Evolutionary conservation across 768 basidiomycete genomes (phyloP), one percentile per base, ranked within the genome.

Genomic region (Royoungia palumana): DNA sequence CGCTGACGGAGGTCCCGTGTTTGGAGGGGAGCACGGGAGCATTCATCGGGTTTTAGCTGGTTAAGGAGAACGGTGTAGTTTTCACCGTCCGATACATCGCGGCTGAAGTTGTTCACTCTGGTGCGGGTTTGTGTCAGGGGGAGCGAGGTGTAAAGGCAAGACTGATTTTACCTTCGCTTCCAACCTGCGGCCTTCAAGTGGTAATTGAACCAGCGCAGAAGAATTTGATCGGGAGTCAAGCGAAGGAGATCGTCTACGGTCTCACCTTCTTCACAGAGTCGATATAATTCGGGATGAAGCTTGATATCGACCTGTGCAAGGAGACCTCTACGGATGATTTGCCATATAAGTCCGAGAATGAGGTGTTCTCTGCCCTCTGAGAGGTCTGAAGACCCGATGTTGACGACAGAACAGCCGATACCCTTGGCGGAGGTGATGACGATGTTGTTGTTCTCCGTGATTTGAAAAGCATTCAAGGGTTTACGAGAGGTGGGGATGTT

Each of bases 371-470:
- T 75, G 14, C 95, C 94, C 55, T 95, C 94, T 24, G 92, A 79
- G 43, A 99, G 74, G 72, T 99, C 96, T 3, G 82, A 77, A 0
- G 95, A 87, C 21, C 96, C 96, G 55, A 99, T 97, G 71, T 99
- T 99, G 70, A 99, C 95, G 46, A 97, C 94, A 2, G 92, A 95
- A 64, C 96, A 96, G 32, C 96, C 95, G 56, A 99, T 98, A 67
- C 89, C 94, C 72, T 97, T 97, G 32, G 95, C 85, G 21, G 96
- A 98, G 12, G 91, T 88, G 70, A 99, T 96, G 63, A 98, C 95
- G 63, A 99, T 96, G 70, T 98, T 99, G 78, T 99, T 98, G 75
- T 98, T 98, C 69, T 99, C 96, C 0, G 96, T 98, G 61, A 97
- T 97, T 63, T 99, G 94, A 81, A 99, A 99, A 0, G 92, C 91